These are phyloP conservation scores for Pyrenochaeta sp. DNA, from an alignment of 2,329 filamentous ascomycete species.

Conservation along the genomic window DNA sequence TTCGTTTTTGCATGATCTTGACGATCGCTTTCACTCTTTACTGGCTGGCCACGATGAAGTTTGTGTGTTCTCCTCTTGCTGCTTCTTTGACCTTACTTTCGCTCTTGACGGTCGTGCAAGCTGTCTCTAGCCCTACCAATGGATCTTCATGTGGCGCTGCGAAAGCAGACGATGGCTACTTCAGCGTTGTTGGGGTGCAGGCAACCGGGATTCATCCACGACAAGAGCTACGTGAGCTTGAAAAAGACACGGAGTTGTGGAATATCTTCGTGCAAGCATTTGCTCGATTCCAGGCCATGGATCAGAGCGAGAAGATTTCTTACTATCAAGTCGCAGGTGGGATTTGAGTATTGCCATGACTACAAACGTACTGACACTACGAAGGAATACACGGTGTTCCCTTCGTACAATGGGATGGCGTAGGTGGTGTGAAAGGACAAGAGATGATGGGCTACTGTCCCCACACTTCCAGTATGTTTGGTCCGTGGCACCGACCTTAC, in stretches of 20 bases:
- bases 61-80: conserved; percentile 28
- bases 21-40: conserved; percentile 36
- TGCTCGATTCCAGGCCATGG: conserved; percentile 40
- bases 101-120: conserved; percentile 20
- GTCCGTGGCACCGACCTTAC: conserved; percentile 43
- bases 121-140: conserved; percentile 22
- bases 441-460: conserved; percentile 40
- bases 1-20: conserved; percentile 32
- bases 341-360: background rate
- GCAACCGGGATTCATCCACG: conserved; percentile 38
- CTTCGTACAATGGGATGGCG: conserved; percentile 37
- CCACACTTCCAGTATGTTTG: conserved; percentile 40
- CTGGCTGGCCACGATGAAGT: conserved; percentile 39
- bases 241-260: conserved; percentile 40
- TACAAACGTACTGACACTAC: conserved; percentile 1
- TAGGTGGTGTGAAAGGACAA: conserved; percentile 27
- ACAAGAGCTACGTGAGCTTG: conserved; percentile 38
- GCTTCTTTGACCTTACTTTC: conserved; percentile 24
- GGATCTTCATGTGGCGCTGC: conserved; percentile 29
- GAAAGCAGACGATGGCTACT: conserved; percentile 33
- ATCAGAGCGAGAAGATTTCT: conserved; percentile 38
- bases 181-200: conserved; percentile 43
- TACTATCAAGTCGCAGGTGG: conserved; percentile 43
- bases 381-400: conserved; percentile 43
- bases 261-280: conserved; percentile 43